Evolutionary conservation across 768 basidiomycete genomes (phyloP), one percentile per base, ranked within the genome.

Genomic region (Lentinula sp.): DNA sequence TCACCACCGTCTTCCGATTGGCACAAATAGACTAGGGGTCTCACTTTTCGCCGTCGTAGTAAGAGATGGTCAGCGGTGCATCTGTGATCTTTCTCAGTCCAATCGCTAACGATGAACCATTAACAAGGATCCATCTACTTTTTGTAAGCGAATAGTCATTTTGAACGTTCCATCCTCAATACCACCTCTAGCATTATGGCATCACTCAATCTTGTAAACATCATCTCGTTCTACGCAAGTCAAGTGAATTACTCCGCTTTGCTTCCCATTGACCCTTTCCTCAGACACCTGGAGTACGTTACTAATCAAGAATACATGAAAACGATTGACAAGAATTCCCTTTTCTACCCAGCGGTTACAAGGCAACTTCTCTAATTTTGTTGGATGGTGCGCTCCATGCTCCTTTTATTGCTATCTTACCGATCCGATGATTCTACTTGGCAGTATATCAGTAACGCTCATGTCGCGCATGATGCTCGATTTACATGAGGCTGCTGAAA

Each of bases 391-490:
- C 1, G 55, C 23, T 1, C 16, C 13, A 10, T 20, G 10, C 20
- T 42, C 4, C 41, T 13, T 18, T 20, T 1, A 9, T 28, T 7
- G 43, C 4, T 23, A 13, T 6, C 2, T 4, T 33, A 9, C 23
- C 43, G 16, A 42, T 45, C 1, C 6, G 12, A 33, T 51, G 12
- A 28, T 8, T 12, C 1, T 16, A 2, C 36, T 18, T 6, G 4
- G 12, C 3, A 56, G 55, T 32, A 12, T 56, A 8, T 56, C 55
- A 10, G 55, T 43, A 12, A 56, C 55, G 4, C 55, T 56, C 13
- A 56, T 56, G 55, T 56, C 55, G 5, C 55, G 55, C 9, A 56
- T 56, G 37, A 43, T 56, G 37, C 55, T 56, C 6, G 41, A 43
- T 56, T 15, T 56, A 23, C 55, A 56, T 28, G 55, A 56, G 33